Evolutionary conservation across 805 yeast species (phyloP).

Genomic region (Danielia reshetovae): DNA sequence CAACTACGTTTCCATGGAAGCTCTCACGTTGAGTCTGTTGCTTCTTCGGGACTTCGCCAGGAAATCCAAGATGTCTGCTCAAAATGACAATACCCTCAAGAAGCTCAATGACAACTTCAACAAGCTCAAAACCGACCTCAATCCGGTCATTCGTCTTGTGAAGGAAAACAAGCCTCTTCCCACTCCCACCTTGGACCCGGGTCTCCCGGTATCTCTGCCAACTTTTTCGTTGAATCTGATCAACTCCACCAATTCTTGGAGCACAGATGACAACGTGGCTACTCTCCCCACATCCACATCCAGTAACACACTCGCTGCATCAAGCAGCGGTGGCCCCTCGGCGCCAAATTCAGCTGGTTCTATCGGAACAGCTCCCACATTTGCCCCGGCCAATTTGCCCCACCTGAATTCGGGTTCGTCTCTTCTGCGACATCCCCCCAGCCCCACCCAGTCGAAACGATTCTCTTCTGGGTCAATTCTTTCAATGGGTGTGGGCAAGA

Average conservation of each 20-base stretch:
- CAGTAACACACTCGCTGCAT: slow-evolving; percentile 4
- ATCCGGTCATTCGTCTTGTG: slow-evolving; percentile 57
- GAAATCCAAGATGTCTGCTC: slow-evolving; percentile 14
- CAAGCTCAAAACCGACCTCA: slow-evolving; percentile 57
- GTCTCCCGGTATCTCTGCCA: slow-evolving; percentile 27
- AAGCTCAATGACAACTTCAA: slow-evolving; percentile 51
- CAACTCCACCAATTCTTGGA: slow-evolving; percentile 10
- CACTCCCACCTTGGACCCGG: slow-evolving; percentile 51
- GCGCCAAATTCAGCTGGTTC: not conserved
- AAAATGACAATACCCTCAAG: slow-evolving; percentile 26
- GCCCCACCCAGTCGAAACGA: slow-evolving; percentile 27
- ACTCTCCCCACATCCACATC: slow-evolving; percentile 7
- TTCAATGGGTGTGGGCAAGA: slow-evolving; percentile 41
- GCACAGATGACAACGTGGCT: slow-evolving; percentile 10
- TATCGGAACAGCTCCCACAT: not conserved
- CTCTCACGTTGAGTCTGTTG: slow-evolving; percentile 31
- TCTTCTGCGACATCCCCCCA: slow-evolving; percentile 3
- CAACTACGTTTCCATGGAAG: slow-evolving; percentile 34
- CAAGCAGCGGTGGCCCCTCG: slow-evolving; percentile 1
- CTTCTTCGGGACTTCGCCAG: slow-evolving; percentile 32
- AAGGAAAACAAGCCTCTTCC: slow-evolving; percentile 70
- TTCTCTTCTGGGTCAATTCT: slow-evolving; percentile 35
- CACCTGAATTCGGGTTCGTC: slow-evolving; percentile 1
- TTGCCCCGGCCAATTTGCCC: not conserved
- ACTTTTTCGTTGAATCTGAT: slow-evolving; percentile 18